Evolutionary conservation across 805 yeast species (phyloP).

Genomic region (Zygosaccharomyces rouxii): DNA sequence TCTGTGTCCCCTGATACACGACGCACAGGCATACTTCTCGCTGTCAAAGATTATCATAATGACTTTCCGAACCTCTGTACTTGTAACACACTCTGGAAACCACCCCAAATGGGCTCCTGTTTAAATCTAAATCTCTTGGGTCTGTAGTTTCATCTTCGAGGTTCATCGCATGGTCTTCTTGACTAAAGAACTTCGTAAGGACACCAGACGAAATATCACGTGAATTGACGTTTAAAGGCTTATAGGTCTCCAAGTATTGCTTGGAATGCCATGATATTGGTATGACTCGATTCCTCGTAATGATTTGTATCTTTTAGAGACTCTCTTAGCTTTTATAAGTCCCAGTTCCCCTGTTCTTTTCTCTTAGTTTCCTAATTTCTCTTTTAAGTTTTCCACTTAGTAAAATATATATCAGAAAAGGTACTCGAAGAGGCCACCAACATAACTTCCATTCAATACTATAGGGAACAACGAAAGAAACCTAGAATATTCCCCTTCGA

Average conservation of each 20-base stretch:
- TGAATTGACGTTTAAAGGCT: neutral
- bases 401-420: neutral
- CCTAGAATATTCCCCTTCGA: neutral
- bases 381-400: neutral
- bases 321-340: neutral
- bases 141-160: neutral
- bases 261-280: neutral
- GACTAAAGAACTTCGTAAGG: neutral
- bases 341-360: neutral
- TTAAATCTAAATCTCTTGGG: neutral
- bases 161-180: neutral
- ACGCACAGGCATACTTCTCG: constrained; percentile 75
- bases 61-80: neutral
- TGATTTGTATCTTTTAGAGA: neutral
- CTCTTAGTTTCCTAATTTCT: neutral
- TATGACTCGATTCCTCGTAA: neutral
- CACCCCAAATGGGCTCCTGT: neutral
- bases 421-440: neutral
- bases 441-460: neutral
- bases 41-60: constrained; percentile 74
- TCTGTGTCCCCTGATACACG: constrained; percentile 90
- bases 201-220: neutral
- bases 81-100: constrained; percentile 15
- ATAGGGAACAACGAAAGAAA: neutral
- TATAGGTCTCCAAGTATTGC: neutral